These are phyloP conservation scores for Candida glucosophila DNA, from an alignment of 1,139 yeast genomes.

Conservation along the genomic window DNA sequence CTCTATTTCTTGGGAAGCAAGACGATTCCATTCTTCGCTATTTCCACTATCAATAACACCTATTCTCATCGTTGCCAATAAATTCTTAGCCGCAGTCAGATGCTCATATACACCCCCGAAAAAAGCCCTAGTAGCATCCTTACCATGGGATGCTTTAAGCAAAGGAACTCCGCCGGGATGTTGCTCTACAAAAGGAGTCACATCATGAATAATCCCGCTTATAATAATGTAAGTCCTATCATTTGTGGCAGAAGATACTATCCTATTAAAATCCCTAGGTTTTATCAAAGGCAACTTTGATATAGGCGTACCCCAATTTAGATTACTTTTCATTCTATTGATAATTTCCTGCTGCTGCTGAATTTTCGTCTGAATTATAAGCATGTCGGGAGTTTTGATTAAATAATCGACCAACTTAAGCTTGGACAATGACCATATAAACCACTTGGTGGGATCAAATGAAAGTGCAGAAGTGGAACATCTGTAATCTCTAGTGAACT, in stretches of 20 bases:
- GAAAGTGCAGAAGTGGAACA: slow-evolving; percentile 39
- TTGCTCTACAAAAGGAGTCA: slow-evolving; percentile 62
- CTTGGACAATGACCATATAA: slow-evolving; percentile 29
- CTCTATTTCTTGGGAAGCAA: slow-evolving; percentile 34
- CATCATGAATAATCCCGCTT: slow-evolving; percentile 59
- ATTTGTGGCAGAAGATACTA: slow-evolving; percentile 27
- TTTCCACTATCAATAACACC: slow-evolving; percentile 73
- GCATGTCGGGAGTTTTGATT: slow-evolving; percentile 35
- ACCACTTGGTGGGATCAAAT: slow-evolving; percentile 65
- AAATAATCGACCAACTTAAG: slow-evolving; percentile 32
- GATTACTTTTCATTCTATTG: slow-evolving; percentile 50
- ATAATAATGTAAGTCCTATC: slow-evolving; percentile 36
- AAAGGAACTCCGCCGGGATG: slow-evolving; percentile 68
- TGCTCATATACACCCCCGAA: slow-evolving; percentile 72
- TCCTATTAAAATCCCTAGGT: slow-evolving; percentile 40
- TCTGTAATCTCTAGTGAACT: slow-evolving; percentile 62
- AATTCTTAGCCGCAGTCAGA: slow-evolving; percentile 64
- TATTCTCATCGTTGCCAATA: slow-evolving; percentile 68
- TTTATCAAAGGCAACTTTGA: slow-evolving; percentile 51
- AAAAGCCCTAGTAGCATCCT: slow-evolving; percentile 65
- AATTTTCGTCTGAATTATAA: slow-evolving; percentile 46
- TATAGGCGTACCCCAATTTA: slow-evolving; percentile 74
- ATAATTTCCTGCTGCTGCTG: slow-evolving; percentile 60
- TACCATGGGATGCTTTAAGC: slow-evolving; percentile 55
- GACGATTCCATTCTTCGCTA: slow-evolving; percentile 64